Evolutionary conservation across 495 filamentous ascomycete genomes (phyloP), one percentile per base, ranked within the genome.

Genomic region (Cudoniella acicularis): DNA sequence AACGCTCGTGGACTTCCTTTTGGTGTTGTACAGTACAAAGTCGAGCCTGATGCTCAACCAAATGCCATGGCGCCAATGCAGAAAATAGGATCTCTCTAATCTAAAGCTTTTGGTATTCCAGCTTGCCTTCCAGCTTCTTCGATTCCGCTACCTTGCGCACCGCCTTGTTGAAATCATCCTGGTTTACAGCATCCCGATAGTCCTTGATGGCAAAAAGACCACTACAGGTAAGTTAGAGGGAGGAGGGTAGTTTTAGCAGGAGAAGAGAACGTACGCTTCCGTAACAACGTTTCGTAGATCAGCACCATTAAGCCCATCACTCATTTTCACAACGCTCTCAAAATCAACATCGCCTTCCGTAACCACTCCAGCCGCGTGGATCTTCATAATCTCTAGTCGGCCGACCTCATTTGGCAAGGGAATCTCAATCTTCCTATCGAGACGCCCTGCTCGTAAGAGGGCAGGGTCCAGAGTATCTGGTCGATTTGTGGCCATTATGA

Each of bases 241-340:
- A 54, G 10, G 2, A 40, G 25, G 23, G 8, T 42, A 57, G 56
- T 47, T 23, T 49, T 30, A 21, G 2, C 54, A 20, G 25, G 56
- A 25, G 6, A n/a, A n/a, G n/a, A n/a, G 46, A 24, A 86, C 89
- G 73, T 83, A 96, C 91, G 95, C 95, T 80, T 99, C 95, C 1
- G 95, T 99, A 48, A 99, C 92, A 61, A 99, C 92, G 70, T 99
- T 99, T 64, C 95, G 81, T 70, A 99, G 75, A 84, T 99, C 95
- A 21, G 95, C 95, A 65, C 95, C 95, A 75, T 99, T 99, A 41
- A 98, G 81, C 41, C 92, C 91, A 67, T 99, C 95, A 65, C 90
- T 95, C 95, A 99, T 99, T 83, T 99, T 99, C 69, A 99, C 95
- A 26, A 99, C 90, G 67, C 91, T 96, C 81, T 99, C 95, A 70